A percentile compares a stretch with the other conserved stretches of the same genome.
Evolutionary conservation across 2,329 filamentous ascomycete species (phyloP).

Genomic region (Davidsoniella virescens): DNA sequence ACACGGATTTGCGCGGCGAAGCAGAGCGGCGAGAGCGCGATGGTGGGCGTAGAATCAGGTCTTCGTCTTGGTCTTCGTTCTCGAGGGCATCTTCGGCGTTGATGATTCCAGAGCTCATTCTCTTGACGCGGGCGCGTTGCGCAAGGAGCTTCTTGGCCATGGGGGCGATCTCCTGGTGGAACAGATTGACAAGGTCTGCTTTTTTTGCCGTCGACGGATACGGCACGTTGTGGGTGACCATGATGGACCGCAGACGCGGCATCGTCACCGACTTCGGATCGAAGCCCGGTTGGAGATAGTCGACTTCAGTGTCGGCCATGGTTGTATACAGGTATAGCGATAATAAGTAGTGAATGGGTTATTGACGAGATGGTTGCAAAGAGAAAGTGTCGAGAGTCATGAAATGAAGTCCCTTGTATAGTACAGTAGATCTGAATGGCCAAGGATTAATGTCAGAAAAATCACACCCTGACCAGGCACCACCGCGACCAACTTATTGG

Average conservation of each 20-base stretch:
- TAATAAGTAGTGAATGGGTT: not conserved
- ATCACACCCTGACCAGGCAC: not conserved
- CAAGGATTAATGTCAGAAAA: not conserved
- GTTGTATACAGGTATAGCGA: conserved; percentile 8
- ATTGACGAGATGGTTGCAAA: not conserved
- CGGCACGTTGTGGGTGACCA: conserved; percentile 72
- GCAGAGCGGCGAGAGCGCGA: conserved; percentile 31
- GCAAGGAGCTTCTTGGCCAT: conserved; percentile 62
- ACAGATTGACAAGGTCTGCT: conserved; percentile 66
- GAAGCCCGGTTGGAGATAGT: conserved; percentile 77
- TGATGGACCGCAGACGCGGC: conserved; percentile 74
- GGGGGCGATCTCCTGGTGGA: conserved; percentile 62
- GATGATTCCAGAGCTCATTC: conserved; percentile 73
- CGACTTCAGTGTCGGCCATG: conserved; percentile 54
- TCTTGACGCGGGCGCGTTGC: conserved; percentile 61
- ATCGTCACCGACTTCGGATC: conserved; percentile 73
- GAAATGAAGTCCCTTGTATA: not conserved
- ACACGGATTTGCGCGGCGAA: conserved; percentile 34
- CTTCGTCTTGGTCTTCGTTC: conserved; percentile 51
- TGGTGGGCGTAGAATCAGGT: conserved; percentile 32
- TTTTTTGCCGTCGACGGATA: conserved; percentile 91
- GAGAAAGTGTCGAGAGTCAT: not conserved
- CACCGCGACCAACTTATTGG: not conserved
- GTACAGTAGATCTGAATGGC: not conserved
- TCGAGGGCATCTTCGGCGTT: conserved; percentile 29